Conservation (phyloP, 768 basidiomycete species). For the Auriscalpium orientale region DNA sequence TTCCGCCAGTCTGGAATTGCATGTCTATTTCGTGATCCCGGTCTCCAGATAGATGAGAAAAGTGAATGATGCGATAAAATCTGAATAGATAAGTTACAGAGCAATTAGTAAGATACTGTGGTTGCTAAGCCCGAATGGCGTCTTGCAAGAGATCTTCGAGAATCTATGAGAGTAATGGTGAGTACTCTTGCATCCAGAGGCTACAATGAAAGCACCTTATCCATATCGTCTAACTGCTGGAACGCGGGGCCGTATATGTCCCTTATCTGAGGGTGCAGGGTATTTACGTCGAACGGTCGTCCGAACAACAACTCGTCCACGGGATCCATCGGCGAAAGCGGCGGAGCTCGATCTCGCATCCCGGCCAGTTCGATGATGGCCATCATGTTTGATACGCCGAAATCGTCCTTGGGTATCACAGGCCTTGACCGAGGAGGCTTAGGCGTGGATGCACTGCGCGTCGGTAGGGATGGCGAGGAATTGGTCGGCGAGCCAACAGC, state of each 20-base stretch:
- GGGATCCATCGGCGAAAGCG: conserved; percentile 42
- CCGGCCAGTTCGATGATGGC: conserved; percentile 70
- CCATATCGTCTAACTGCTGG: conserved; percentile 72
- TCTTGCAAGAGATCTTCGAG: background rate
- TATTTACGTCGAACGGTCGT: conserved; percentile 46
- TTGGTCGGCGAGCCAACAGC: conserved; percentile 10
- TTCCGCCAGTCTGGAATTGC: too few species aligned
- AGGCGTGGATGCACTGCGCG: conserved; percentile 22
- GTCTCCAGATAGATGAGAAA: too few species aligned
- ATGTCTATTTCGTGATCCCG: too few species aligned
- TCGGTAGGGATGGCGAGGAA: background rate
- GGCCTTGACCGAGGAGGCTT: conserved; percentile 34
- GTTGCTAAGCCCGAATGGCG: background rate
- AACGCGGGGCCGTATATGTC: conserved; percentile 67
- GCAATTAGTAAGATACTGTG: background rate
- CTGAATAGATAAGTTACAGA: background rate
- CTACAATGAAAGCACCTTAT: conserved; percentile 43
- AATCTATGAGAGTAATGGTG: background rate
- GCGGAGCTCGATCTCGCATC: conserved; percentile 26
- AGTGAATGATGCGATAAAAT: background rate
- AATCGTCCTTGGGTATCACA: conserved; percentile 68
- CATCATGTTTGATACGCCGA: conserved; percentile 82
- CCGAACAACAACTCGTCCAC: conserved; percentile 74
- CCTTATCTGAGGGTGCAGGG: conserved; percentile 62
- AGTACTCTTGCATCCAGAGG: background rate